phyloP scores from a whole-genome alignment of 179 eudicot species.

The Silene noctiflora region DNA sequence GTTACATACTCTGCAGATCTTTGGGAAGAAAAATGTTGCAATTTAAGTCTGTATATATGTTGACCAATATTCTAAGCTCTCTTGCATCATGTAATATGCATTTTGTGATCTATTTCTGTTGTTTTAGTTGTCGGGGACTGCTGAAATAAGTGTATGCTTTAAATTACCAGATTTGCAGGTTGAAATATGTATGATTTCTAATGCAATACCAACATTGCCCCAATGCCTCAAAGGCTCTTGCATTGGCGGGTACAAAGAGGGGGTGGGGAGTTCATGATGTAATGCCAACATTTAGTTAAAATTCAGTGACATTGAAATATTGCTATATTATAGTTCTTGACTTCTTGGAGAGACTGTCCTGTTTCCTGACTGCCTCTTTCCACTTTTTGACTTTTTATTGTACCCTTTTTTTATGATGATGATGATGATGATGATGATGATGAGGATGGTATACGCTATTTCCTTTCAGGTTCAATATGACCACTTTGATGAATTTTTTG shows the following conservation, averaged over 20 bases:
- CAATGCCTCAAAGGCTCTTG: too few relatives aligned
- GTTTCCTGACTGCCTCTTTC: too few relatives aligned
- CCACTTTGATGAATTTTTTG: slow-evolving; percentile 84
- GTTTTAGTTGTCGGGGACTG: background rate
- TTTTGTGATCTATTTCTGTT: background rate
- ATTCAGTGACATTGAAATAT: background rate
- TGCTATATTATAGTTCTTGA: background rate
- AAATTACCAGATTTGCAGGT: background rate
- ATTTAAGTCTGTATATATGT: background rate
- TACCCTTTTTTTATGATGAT: background rate
- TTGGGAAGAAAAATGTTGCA: background rate
- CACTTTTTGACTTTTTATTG: background rate
- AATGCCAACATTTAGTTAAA: background rate
- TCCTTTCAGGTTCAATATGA: slow-evolving; percentile 82
- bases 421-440: background rate
- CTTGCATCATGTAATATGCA: background rate
- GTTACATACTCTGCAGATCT: background rate
- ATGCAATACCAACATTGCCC: too few relatives aligned
- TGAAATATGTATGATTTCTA: background rate
- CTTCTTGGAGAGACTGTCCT: background rate
- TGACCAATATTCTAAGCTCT: background rate
- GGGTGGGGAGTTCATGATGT: too few relatives aligned
- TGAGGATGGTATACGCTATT: slow-evolving; percentile 31
- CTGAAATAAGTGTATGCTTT: background rate
- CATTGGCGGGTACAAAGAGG: too few relatives aligned